Base-by-base conservation (phyloP, 345 rosid species). In the Aurinia saxatilis region DNA sequence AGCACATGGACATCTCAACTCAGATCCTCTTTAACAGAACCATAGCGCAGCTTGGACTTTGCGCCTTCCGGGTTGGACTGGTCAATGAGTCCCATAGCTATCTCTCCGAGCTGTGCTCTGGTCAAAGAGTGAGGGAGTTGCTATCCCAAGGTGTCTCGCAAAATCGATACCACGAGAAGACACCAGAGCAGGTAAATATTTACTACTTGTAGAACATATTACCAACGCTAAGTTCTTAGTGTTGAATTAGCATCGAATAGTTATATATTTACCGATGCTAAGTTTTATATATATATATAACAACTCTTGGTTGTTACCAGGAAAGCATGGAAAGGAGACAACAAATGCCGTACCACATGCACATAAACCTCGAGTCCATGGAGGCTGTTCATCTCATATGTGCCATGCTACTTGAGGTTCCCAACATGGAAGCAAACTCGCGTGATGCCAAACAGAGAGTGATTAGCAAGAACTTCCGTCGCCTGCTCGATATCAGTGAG, bases 321-420 rank as follows among this genome's bases (percentile, higher is more conserved):
- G 96, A 91, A 71, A 84, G 95, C 73, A 21, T 86, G 74, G 98
- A 91, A 65, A 84, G 95, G 79, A 86, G 98, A 67, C 87, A 88
- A 21, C 96, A 88, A 65, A 91, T 91, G 96, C 98, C 98, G 5
- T 88, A 88, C 66, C 98, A 88, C 68, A 88, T 91, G 98, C 98
- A 91, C 83, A 75, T 91, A 50, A 91, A 91, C 78, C 95, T 88
- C 7, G 98, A 91, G 77, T 95, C 86, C 48, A 75, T 91, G 29
- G 98, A 91, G 70, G 90, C 98, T 50, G 91, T 86, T 41, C 96
- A 91, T 62, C 84, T 91, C 46, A 83, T 79, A 19, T 78, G 96
- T 70, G 96, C 98, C 53, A 88, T 91, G 96, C 87, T 91, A 30
- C 88, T 91, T 47, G 98, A 91, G 75, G 98, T 91, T 37, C 91